Evolutionary conservation across 768 basidiomycete species (phyloP).

Genomic region (Peribolospora kevripleyi): DNA sequence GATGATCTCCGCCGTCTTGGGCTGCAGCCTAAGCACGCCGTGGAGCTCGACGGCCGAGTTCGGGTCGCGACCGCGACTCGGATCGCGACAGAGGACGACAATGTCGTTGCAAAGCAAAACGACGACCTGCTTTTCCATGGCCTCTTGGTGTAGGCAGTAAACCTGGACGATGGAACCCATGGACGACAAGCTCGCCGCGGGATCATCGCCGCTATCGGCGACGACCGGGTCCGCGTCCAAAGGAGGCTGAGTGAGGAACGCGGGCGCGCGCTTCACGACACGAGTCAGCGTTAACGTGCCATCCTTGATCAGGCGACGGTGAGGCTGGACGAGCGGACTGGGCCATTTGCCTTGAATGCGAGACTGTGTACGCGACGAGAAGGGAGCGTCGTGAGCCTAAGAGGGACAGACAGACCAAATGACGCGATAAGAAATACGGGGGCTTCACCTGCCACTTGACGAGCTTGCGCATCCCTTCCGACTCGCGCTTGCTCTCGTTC

Average conservation of each 20-base stretch:
- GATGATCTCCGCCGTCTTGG: conserved; percentile 64
- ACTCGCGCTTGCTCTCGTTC: conserved; percentile 94
- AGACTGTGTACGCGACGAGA: conserved; percentile 16
- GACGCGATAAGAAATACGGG: neutral
- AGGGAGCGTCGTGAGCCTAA: neutral
- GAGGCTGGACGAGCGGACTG: conserved; percentile 92
- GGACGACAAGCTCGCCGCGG: conserved; percentile 42
- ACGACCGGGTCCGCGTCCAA: neutral
- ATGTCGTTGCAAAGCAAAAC: conserved; percentile 83
- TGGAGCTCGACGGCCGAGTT: conserved; percentile 63
- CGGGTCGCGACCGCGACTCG: conserved; percentile 53
- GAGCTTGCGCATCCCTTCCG: conserved; percentile 71
- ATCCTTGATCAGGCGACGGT: conserved; percentile 84
- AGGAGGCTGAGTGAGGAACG: conserved; percentile 37
- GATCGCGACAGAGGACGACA: conserved; percentile 70
- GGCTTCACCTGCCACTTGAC: conserved; percentile 49
- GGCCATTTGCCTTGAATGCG: conserved; percentile 79
- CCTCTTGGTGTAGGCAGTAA: conserved; percentile 36
- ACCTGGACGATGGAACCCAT: conserved; percentile 54
- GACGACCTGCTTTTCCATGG: conserved; percentile 15
- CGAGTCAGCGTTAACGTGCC: conserved; percentile 61
- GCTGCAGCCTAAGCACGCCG: conserved; percentile 91
- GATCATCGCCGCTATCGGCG: conserved; percentile 13
- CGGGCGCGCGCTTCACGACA: conserved; percentile 64
- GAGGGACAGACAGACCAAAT: neutral